Percentiles rank a stretch among this genome's conserved stretches.
Conservation (phyloP, 805 yeast genomes). For the Ogataea siamensis region DNA sequence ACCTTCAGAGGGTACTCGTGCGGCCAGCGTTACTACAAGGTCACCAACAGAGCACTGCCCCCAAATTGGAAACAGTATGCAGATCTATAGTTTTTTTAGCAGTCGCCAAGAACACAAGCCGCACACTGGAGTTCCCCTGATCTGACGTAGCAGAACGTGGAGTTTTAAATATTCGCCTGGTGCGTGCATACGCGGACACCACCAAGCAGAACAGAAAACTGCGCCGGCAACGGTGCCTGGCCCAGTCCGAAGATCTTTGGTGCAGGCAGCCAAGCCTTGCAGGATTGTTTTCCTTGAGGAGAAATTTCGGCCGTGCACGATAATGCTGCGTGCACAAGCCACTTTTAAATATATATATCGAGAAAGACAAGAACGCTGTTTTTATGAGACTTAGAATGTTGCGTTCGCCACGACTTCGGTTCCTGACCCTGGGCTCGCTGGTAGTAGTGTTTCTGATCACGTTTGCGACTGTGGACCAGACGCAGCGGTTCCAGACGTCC, state of each 20-base stretch:
- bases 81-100: conserved; percentile 6
- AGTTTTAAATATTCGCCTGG: no score
- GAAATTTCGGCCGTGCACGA: conserved; percentile 8
- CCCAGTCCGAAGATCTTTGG: background rate
- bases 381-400: conserved; percentile 12
- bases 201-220: background rate
- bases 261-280: background rate
- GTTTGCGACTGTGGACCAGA: conserved; percentile 7
- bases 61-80: conserved; percentile 29
- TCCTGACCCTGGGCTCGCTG: conserved; percentile 3
- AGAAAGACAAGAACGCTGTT: background rate
- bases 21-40: conserved; percentile 33
- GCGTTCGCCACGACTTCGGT: conserved; percentile 8
- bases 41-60: conserved; percentile 29
- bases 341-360: background rate
- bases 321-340: conserved; percentile 7
- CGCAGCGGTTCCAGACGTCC: conserved; percentile 7
- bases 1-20: conserved; percentile 37
- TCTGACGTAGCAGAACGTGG: background rate
- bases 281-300: background rate
- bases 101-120: conserved; percentile 6
- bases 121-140: background rate
- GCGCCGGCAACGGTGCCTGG: background rate
- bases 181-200: no score
- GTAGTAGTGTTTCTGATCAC: conserved; percentile 5